phyloP scores from a whole-genome alignment of 306 rosid genomes.

The Malus fusca region DNA sequence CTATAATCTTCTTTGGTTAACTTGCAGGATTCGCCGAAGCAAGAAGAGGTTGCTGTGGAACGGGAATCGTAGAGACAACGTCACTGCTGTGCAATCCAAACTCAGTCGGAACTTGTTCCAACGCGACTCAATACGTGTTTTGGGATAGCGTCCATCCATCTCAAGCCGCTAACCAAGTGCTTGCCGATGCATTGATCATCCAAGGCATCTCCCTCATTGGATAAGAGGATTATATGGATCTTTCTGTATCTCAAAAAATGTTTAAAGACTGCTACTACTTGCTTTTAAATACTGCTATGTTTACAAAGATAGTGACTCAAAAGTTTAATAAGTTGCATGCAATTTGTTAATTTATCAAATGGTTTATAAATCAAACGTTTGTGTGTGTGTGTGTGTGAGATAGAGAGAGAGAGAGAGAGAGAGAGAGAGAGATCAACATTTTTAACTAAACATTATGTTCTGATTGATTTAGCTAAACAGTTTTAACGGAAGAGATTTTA shows the following conservation, averaged over 20 bases:
- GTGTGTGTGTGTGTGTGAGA: background rate
- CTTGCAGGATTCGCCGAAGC: conserved; percentile 64
- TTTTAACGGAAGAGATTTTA: too few relatives aligned
- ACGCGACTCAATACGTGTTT: conserved; percentile 85
- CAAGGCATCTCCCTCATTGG: conserved; percentile 67
- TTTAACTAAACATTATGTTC: background rate
- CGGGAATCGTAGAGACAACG: conserved; percentile 68
- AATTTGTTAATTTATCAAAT: conserved; percentile 10
- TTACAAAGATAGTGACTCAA: background rate
- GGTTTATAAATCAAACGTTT: background rate
- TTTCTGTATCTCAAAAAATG: background rate
- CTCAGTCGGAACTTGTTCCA: conserved; percentile 77
- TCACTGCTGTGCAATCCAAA: conserved; percentile 64
- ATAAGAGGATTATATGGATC: conserved; percentile 22
- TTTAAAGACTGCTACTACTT: background rate
- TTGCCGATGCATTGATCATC: conserved; percentile 62
- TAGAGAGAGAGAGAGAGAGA: background rate
- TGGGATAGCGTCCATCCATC: conserved; percentile 97
- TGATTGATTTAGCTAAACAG: background rate
- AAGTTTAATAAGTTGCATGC: conserved; percentile 4
- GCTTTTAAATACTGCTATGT: background rate
- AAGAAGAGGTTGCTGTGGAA: conserved; percentile 92
- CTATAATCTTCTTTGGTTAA: background rate
- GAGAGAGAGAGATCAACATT: background rate
- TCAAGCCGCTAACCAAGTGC: conserved; percentile 74